Evolutionary conservation across 1,284 basidiomycete species (phyloP).

Genomic region (Marasmius oreades): DNA sequence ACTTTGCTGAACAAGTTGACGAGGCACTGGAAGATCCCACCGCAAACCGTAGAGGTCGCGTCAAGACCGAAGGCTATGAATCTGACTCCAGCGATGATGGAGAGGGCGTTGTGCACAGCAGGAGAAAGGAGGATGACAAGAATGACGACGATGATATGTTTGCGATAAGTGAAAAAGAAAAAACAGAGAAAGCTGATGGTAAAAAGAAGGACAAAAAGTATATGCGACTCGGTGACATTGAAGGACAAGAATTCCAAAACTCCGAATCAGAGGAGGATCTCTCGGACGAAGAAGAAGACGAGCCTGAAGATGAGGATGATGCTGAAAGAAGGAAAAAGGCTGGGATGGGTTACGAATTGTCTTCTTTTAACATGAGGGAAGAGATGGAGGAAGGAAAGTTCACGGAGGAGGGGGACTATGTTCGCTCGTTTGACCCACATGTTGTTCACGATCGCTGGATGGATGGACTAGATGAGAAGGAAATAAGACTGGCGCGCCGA

Average conservation of each 20-base stretch:
- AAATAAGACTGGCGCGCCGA: constrained; percentile 80
- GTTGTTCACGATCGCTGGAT: constrained; percentile 96
- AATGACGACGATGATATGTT: constrained; percentile 92
- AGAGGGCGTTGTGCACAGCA: constrained; percentile 81
- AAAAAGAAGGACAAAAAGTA: constrained; percentile 72
- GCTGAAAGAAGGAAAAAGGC: constrained; percentile 68
- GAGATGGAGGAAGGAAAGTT: constrained; percentile 99
- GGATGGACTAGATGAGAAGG: constrained; percentile 81
- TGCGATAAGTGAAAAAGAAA: constrained; percentile 58
- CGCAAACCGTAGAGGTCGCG: constrained; percentile 56
- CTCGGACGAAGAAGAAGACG: constrained; percentile 47
- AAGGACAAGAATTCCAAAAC: constrained; percentile 88
- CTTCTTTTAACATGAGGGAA: constrained; percentile 98
- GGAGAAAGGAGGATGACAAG: constrained; percentile 52
- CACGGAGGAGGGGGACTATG: constrained; percentile 88
- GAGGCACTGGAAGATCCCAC: constrained; percentile 63
- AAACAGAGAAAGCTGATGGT: constrained; percentile 38
- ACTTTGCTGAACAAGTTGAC: constrained; percentile 75
- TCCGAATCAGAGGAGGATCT: constrained; percentile 40
- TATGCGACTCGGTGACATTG: constrained; percentile 88
- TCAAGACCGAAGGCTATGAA: constrained; percentile 88
- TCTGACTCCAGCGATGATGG: constrained; percentile 93
- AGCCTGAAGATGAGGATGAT: constrained; percentile 79
- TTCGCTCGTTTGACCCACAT: constrained; percentile 85
- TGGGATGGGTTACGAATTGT: constrained; percentile 92